Base-by-base conservation (phyloP, 2,329 filamentous ascomycete species). In the Parafenestella ontariensis region DNA sequence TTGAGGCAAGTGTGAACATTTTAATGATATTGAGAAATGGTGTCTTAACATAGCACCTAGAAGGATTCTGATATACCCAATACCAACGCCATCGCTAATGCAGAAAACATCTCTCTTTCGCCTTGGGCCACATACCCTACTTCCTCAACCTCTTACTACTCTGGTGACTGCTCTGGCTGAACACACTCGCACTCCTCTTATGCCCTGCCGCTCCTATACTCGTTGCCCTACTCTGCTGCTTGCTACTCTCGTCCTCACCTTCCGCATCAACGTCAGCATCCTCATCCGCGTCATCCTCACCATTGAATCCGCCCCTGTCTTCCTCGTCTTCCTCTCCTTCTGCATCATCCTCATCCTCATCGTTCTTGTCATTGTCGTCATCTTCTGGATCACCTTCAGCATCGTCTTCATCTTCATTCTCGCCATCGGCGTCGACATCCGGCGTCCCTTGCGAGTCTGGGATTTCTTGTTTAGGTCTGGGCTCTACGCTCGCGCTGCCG, bases 131-230 rank as follows among this genome's bases (percentile, higher is more conserved):
- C 17, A n/a, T 10, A 11, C 18, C n/a, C 42, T 59, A 74, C 57
- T 72, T 74, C 62, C 66, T 69, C 46, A 52, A 61, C 54, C 74
- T 59, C 59, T 76, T 76, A 24, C 53, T 62, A 49, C 71, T 72
- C 58, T 64, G 58, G 45, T 56, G 62, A 54, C 74, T 77, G 34
- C 58, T 65, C 47, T 82, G 79, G 72, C 90, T 94, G 48, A 96
- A 74, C 28, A 92, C 90, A 73, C 91, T 96, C 1, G 91, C 91
- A 71, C 91, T 95, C 54, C 92, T 85, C 79, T 96, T 96, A 60
- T 89, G 88, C 0, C 58, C 58, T 10, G 46, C 51, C 15, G 46
- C 59, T 10, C 67, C 62, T 13, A 61, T 59, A 46, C 67, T 71
- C 8, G 62, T 67, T 3, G 64, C 72, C 18, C 68, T 59, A 50